These are phyloP conservation scores for Gossypium longicalyx DNA, from an alignment of 345 rosid genomes.

Conservation along the genomic window DNA sequence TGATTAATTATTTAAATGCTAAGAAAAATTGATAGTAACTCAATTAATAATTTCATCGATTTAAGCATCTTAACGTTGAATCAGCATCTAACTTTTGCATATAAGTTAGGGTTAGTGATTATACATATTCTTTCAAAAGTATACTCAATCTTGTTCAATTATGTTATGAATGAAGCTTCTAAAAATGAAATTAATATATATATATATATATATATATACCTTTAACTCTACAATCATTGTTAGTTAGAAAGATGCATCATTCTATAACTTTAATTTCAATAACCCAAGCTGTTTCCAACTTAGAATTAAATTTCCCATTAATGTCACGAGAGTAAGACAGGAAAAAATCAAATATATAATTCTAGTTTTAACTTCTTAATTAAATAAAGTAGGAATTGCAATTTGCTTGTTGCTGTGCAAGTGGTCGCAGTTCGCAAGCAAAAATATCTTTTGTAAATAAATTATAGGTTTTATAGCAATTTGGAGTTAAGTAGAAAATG, in stretches of 20 bases:
- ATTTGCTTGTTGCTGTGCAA: neutral
- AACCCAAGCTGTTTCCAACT: neutral
- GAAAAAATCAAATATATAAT: neutral
- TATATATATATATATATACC: neutral
- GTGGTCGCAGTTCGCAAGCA: neutral
- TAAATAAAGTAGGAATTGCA: too few species aligned
- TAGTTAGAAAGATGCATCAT: neutral
- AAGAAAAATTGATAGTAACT: neutral
- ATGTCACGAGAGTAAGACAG: neutral
- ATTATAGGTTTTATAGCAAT: neutral
- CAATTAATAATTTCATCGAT: too few species aligned
- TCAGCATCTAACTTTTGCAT: neutral
- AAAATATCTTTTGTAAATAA: too few species aligned
- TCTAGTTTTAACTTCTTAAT: too few species aligned
- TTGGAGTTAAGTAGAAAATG: neutral
- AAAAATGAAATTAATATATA: neutral
- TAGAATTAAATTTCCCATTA: neutral
- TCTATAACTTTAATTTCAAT: neutral
- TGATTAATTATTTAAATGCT: too few species aligned
- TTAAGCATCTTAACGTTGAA: neutral
- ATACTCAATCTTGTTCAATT: neutral
- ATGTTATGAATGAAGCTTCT: neutral
- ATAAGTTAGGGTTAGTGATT: neutral
- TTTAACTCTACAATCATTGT: neutral
- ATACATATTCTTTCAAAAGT: neutral